phyloP scores from a whole-genome alignment of 148 eudicot genomes.

The Mesembryanthemum crystallinum region DNA sequence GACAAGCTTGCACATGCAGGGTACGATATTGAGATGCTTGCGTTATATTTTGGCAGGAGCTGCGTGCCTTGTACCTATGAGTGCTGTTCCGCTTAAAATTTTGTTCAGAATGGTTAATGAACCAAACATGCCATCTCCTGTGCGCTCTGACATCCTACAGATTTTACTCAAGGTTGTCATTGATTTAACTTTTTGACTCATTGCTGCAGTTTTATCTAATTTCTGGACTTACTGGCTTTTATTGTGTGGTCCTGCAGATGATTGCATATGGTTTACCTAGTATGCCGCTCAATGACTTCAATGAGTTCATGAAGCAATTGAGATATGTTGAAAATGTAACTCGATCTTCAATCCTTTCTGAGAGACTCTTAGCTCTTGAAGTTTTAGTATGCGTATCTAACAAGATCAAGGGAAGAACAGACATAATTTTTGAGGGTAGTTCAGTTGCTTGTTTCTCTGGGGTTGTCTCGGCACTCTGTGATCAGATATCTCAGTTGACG shows the following conservation, averaged over 20 bases:
- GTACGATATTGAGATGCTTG: constrained; percentile 56
- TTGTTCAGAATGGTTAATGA: constrained; percentile 48
- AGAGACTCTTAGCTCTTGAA: constrained; percentile 50
- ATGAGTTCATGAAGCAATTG: constrained; percentile 43
- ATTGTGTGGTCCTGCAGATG: constrained; percentile 46
- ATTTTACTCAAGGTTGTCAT: constrained; percentile 51
- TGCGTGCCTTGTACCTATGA: constrained; percentile 36
- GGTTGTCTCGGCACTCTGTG: constrained; percentile 39
- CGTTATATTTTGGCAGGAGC: constrained; percentile 40
- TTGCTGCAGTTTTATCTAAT: background rate
- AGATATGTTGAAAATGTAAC: constrained; percentile 35
- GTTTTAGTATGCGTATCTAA: constrained; percentile 45
- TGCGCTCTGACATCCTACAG: constrained; percentile 54
- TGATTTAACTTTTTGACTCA: background rate
- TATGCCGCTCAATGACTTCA: constrained; percentile 31
- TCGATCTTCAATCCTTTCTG: constrained; percentile 40
- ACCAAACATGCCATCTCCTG: constrained; percentile 40
- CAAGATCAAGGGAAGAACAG: constrained; percentile 40
- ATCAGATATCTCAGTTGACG: constrained; percentile 40
- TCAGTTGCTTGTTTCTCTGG: constrained; percentile 31
- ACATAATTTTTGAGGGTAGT: constrained; percentile 29
- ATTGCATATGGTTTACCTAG: constrained; percentile 35
- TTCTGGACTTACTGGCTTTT: constrained; percentile 16
- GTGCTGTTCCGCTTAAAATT: constrained; percentile 30
- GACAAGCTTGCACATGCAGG: constrained; percentile 45